A percentile compares a stretch with the other conserved stretches of the same genome.
Evolutionary conservation across 1,284 basidiomycete genomes (phyloP).

Genomic region (Cerioporus squamosus): DNA sequence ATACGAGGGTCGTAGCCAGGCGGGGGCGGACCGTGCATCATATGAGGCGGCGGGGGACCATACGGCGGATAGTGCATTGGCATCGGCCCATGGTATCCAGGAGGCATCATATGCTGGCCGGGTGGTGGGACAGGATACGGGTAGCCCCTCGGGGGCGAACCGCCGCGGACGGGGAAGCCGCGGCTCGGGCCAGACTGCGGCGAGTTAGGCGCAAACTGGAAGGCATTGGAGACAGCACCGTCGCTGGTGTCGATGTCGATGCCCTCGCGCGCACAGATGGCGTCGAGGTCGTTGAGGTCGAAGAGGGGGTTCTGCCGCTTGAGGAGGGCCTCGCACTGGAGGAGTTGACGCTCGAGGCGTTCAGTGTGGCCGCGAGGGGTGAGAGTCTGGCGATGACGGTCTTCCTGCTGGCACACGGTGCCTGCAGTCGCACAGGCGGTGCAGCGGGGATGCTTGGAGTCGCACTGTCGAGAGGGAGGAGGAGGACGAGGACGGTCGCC

Average conservation of each 20-base stretch:
- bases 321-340: conserved; percentile 74
- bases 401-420: conserved; percentile 80
- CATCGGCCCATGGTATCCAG: conserved; percentile 28
- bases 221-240: conserved; percentile 37
- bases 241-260: conserved; percentile 53
- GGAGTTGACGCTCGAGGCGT: conserved; percentile 74
- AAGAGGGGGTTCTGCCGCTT: conserved; percentile 72
- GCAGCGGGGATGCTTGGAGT: conserved; percentile 84
- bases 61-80: conserved; percentile 38
- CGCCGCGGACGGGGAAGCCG: conserved; percentile 37
- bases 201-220: conserved; percentile 41
- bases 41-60: conserved; percentile 39
- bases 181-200: conserved; percentile 27
- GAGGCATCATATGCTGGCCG: conserved; percentile 34
- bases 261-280: conserved; percentile 64
- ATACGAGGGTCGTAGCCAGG: conserved; percentile 55
- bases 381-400: conserved; percentile 80
- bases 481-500: conserved; percentile 32
- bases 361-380: conserved; percentile 82
- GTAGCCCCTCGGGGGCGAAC: conserved; percentile 36
- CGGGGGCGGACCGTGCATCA: conserved; percentile 53
- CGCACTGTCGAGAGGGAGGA: conserved; percentile 68
- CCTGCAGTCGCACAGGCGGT: conserved; percentile 80
- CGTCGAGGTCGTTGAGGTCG: conserved; percentile 66
- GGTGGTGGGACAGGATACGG: conserved; percentile 31